Evolutionary conservation across 805 yeast genomes (phyloP), one percentile per base, ranked within the genome.

Genomic region (Kuraishia capsulata): DNA sequence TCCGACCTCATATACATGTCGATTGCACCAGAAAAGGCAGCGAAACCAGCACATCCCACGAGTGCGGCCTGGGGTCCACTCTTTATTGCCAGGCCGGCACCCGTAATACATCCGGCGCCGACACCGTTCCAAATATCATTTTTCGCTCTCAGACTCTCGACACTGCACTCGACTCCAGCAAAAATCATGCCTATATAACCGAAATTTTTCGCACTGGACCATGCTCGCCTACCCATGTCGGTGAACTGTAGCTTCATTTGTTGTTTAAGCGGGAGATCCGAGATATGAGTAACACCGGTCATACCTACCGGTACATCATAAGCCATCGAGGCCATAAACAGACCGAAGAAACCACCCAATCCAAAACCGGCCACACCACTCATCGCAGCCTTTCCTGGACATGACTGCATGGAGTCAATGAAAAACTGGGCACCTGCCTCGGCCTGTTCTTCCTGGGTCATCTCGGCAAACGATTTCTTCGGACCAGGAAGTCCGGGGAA

Each of bases 31-130:
- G 95, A 81, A 58, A 92, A 92, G 5, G 92, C 95, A 2, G 97
- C 97, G 65, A 92, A 92, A 6, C 97, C 98, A 20, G 94, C 96
- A 68, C 97, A 92, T 1, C 98, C 98, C 42, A 89, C 57, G 20
- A 78, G 50, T 0, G 96, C 92, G 21, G 95, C 94, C 50, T 81
- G 88, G 1, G 98, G 98, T 1, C 98, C 98, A 35, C 92, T 77
- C 54, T 83, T 86, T 48, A 84, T 72, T 2, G 97, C 95, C 38
- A 92, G 70, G 0, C 96, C 97, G 25, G 96, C 98, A 33, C 98
- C 98, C 1, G 98, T 92, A 28, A 90, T 67, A 62, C 97, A 92
- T 2, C 98, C 98, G 3, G 97, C 97, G 33, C 76, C 71, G 2
- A 86, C 76, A 33, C 97, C 96, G 56, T 92, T 92, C 62, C 81